Percentiles rank a stretch among this genome's conserved stretches.
phyloP scores from a whole-genome alignment of 2,329 filamentous ascomycete genomes.

The Sporothrix variecibatus region DNA sequence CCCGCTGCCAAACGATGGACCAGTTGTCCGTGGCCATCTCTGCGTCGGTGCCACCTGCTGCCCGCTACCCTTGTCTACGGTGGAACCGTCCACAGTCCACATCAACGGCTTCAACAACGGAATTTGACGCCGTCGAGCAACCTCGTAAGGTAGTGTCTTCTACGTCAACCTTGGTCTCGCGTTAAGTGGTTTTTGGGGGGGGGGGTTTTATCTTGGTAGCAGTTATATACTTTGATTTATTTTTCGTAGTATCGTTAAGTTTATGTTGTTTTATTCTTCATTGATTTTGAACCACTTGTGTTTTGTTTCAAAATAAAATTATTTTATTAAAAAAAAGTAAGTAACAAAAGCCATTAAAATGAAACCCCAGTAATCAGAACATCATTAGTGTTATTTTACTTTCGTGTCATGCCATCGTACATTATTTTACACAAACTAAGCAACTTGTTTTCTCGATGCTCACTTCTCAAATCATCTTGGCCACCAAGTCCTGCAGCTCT shows the following conservation, averaged over 20 bases:
- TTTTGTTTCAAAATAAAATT: too few species aligned
- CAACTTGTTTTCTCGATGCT: not conserved
- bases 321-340: not conserved
- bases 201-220: too few species aligned
- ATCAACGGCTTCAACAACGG: not conserved
- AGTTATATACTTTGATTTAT: too few species aligned
- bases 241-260: too few species aligned
- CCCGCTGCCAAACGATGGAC: not conserved
- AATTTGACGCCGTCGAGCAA: not conserved
- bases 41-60: not conserved
- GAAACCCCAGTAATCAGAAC: too few species aligned
- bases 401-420: not conserved
- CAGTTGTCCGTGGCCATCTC: not conserved
- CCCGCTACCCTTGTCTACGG: not conserved
- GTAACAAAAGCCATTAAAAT: not conserved
- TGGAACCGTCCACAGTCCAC: not conserved
- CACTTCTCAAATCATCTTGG: slow-evolving; percentile 20
- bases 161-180: not conserved
- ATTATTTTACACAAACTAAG: not conserved
- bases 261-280: too few species aligned
- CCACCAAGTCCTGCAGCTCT: slow-evolving; percentile 24
- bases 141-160: not conserved
- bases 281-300: too few species aligned
- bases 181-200: not conserved
- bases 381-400: not conserved